phyloP scores from a whole-genome alignment of 345 rosid species.

The Gossypium sturtianum region DNA sequence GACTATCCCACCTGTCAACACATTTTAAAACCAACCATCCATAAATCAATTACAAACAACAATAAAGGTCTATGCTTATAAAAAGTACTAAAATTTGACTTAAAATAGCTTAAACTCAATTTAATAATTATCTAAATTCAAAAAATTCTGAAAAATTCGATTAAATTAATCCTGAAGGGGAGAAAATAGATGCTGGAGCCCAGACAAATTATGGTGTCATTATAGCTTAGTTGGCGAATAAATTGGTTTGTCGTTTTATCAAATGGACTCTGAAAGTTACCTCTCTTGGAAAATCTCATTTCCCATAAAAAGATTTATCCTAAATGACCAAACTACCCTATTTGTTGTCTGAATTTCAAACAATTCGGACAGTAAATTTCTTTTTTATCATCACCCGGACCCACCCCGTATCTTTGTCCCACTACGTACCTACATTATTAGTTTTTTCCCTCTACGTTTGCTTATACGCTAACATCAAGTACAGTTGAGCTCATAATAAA shows the following conservation, averaged over 20 bases:
- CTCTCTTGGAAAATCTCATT: conserved; percentile 25
- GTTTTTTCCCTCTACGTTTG: neutral
- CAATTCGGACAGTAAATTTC: neutral
- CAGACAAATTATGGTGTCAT: conserved; percentile 39
- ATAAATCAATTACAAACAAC: neutral
- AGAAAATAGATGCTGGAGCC: conserved; percentile 14
- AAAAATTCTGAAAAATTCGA: no score
- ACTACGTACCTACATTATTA: neutral
- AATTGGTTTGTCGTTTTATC: conserved; percentile 39
- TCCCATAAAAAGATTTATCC: conserved; percentile 26
- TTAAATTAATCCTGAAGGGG: conserved; percentile 8
- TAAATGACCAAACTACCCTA: conserved; percentile 26
- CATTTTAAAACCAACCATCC: neutral
- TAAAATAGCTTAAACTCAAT: no score
- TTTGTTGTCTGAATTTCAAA: neutral
- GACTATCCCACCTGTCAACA: conserved; percentile 58
- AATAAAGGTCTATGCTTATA: neutral
- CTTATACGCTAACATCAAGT: conserved; percentile 16
- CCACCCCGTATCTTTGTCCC: conserved; percentile 44
- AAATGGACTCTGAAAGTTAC: conserved; percentile 12
- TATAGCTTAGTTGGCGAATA: conserved; percentile 34
- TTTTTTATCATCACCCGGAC: conserved; percentile 11
- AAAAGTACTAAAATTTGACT: no score
- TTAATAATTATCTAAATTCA: no score
- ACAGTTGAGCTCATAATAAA: neutral